Evolutionary conservation across 164 flowering plant species (phyloP), one percentile per base, ranked within the genome.

Genomic region (Hamamelis virginiana): DNA sequence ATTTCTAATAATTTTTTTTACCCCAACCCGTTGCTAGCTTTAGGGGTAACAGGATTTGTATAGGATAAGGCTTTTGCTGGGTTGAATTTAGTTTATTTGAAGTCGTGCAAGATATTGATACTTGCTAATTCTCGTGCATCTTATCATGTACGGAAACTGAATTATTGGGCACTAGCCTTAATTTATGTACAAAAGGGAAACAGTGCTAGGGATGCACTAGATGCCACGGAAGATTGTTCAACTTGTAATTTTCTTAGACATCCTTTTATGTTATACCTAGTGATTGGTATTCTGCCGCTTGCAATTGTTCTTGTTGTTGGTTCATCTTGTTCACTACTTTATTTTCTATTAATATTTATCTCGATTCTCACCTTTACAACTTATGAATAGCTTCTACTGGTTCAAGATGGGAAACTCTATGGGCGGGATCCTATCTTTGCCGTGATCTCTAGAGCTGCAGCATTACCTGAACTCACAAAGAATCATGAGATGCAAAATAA

Each of bases 351-450:
- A 61, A 64, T 74, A 64, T 71, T 38, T 19, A 64, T 74, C 19
- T 66, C 22, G 6, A 48, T 69, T 69, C 71, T 43, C 57, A 55
- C 67, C 53, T 59, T 65, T 60, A 21, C 18, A 66, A 69, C 65
- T 69, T 53, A 58, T 80, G 22, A 56, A 76, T 92, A 95, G 99
- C 79, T 78, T 77, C 84, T 92, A 53, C 80, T 95, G 77, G 82
- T 93, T 74, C 95, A 92, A 86, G 97, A 91, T 80, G 99, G 99
- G 70, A 95, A 92, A 80, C 88, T 95, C 22, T 88, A 89, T 80
- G 99, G 99, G 1, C 84, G 88, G 59, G 95, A 92, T 72, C 76
- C 83, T 76, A 66, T 93, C 10, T 86, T 81, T 83, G 72, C 85
- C 64, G 88, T 90, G 67, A 87, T 92, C 33, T 79, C 81, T 75